A percentile compares a stretch with the other conserved stretches of the same genome.
Conservation (phyloP, 345 rosid genomes). For the Gossypium ekmanianum region DNA sequence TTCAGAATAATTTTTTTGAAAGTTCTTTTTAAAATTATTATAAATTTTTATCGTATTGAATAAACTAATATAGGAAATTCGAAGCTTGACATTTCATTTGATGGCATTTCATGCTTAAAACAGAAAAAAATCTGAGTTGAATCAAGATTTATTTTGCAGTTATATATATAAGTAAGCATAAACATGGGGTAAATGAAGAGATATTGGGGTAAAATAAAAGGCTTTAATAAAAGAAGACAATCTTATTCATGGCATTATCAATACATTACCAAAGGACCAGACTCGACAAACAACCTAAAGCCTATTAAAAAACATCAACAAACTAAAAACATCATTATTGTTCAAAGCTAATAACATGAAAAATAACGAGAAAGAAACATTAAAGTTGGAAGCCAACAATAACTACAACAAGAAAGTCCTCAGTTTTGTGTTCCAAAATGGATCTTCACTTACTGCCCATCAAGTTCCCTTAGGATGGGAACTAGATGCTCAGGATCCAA, state of each 20-base stretch:
- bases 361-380: too few relatives aligned
- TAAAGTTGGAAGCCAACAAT: neutral
- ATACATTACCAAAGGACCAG: neutral
- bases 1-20: too few relatives aligned
- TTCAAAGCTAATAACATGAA: too few relatives aligned
- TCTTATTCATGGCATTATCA: neutral
- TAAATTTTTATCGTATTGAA: too few relatives aligned
- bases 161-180: too few relatives aligned
- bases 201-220: neutral
- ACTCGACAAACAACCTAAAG: neutral
- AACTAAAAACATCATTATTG: neutral
- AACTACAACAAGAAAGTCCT: neutral
- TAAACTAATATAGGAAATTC: too few relatives aligned
- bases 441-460: neutral
- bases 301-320: neutral
- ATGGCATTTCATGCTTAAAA: too few relatives aligned
- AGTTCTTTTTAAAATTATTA: too few relatives aligned
- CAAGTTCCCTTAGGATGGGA: slow-evolving; percentile 15
- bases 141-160: too few relatives aligned
- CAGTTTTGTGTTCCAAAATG: neutral
- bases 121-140: too few relatives aligned
- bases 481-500: neutral
- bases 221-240: neutral
- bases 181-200: too few relatives aligned
- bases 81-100: too few relatives aligned